Evolutionary conservation across 2,329 filamentous ascomycete species (phyloP), one percentile per base, ranked within the genome.

Genomic region (Hymenoscyphus linearis): DNA sequence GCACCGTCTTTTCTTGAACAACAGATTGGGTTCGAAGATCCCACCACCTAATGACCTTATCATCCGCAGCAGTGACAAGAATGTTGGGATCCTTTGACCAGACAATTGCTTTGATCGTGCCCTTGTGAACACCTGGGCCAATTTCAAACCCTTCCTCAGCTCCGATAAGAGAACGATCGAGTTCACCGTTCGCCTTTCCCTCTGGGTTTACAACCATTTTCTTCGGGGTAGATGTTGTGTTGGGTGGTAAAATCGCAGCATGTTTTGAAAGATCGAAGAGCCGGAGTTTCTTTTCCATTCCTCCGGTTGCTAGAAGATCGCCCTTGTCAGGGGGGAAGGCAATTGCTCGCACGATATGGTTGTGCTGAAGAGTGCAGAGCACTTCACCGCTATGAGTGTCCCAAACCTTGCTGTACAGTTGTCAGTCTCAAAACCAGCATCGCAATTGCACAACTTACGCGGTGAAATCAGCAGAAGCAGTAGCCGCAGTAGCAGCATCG

Each of bases 11-110:
- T 61, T 93, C 87, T 52, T 89, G 85, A 62, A 96, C 85, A 26
- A 90, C 86, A 36, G 86, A 81, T 58, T 88, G 86, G 58, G 85
- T 86, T 26, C 91, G 87, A 55, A 98, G 79, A 74, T 99, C 92
- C 79, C 95, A 96, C 95, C 95, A 99, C 61, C 95, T 87, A 27
- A 99, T 83, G 54, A 89, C 91, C 73, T 95, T 96, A 73, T 97
- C 93, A 66, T 91, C 88, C 0, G 91, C 90, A 2, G 93, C 93
- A 0, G 95, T 99, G 57, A 96, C 89, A 61, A 99, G 80, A 65
- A 93, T 86, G 70, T 95, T 96, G 57, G 90, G 89, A 70, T 96
- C 90, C 62, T 86, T 85, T 58, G 91, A 91, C 95, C 95, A 99
- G 64, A 96, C 90, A 64, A 99, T 96, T 61, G 91, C 93, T 76